Percentiles rank a stretch among this genome's conserved stretches.
Conservation (phyloP, 1,284 basidiomycete genomes). For the Vanrija pseudolonga region DNA sequence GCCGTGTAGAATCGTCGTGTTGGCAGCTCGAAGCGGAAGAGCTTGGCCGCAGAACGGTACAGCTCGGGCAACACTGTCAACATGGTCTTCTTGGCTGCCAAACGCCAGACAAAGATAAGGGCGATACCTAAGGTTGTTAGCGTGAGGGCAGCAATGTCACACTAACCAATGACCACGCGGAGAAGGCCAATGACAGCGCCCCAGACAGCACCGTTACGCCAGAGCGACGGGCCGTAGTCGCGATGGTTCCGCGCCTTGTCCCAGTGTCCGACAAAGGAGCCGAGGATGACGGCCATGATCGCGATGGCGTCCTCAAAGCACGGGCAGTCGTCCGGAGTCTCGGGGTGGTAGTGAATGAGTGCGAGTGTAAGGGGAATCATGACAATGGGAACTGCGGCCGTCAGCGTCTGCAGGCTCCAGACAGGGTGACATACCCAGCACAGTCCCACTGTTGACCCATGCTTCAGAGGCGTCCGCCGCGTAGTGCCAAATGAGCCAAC, state of each 20-base stretch:
- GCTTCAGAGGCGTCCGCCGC: conserved; percentile 41
- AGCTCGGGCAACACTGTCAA: conserved; percentile 72
- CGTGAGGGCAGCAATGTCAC: background rate
- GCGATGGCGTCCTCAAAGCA: conserved; percentile 98
- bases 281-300: conserved; percentile 77
- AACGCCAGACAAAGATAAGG: conserved; percentile 75
- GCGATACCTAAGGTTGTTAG: conserved; percentile 44
- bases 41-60: conserved; percentile 64
- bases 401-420: background rate
- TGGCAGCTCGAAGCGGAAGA: conserved; percentile 60
- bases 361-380: conserved; percentile 64
- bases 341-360: conserved; percentile 81
- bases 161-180: conserved; percentile 62
- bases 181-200: conserved; percentile 51
- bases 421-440: conserved; percentile 51
- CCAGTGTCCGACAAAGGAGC: conserved; percentile 61
- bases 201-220: conserved; percentile 3
- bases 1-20: conserved; percentile 78
- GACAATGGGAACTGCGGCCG: conserved; percentile 60
- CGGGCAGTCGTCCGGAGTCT: conserved; percentile 92
- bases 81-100: conserved; percentile 71
- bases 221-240: background rate
- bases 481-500: conserved; percentile 60
- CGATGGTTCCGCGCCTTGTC: conserved; percentile 54
- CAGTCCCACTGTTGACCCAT: conserved; percentile 57